A percentile compares a stretch with the other conserved stretches of the same genome.
phyloP scores from a whole-genome alignment of 805 yeast genomes.

The Candida nonsorbophila region DNA sequence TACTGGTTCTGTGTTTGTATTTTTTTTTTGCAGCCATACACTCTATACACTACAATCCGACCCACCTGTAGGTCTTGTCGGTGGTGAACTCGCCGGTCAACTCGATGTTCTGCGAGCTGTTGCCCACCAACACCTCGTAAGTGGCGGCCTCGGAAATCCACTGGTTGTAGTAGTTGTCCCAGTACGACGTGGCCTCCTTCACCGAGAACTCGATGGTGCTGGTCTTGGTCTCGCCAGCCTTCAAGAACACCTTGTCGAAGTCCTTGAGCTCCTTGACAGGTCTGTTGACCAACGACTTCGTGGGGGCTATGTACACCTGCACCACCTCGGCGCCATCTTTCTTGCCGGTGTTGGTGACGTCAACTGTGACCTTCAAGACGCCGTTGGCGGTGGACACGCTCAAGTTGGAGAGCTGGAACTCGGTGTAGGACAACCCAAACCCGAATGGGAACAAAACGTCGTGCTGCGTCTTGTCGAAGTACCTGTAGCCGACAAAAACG shows the following conservation, averaged over 20 bases:
- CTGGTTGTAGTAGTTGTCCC: conserved; percentile 41
- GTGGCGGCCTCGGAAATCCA: conserved; percentile 52
- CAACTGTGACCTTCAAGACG: conserved; percentile 25
- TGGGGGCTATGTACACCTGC: conserved; percentile 46
- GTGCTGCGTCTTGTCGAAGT: conserved; percentile 47
- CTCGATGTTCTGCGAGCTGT: conserved; percentile 24
- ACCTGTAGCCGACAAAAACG: conserved; percentile 58
- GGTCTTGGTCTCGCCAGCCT: conserved; percentile 37
- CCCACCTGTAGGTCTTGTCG: conserved; percentile 9
- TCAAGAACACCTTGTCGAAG: conserved; percentile 44
- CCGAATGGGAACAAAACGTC: conserved; percentile 59
- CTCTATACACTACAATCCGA: too few relatives aligned
- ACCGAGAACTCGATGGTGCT: conserved; percentile 35
- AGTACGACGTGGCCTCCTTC: conserved; percentile 48
- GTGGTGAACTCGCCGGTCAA: conserved; percentile 14
- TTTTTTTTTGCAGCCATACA: too few relatives aligned
- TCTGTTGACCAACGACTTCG: conserved; percentile 36
- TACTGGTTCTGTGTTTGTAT: too few relatives aligned
- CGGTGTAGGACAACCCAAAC: conserved; percentile 55
- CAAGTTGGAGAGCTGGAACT: conserved; percentile 39
- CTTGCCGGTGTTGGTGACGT: conserved; percentile 45
- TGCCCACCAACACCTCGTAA: conserved; percentile 45
- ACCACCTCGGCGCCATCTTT: conserved; percentile 49
- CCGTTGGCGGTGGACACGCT: conserved; percentile 20
- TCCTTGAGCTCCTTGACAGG: conserved; percentile 60